These are phyloP conservation scores for Monilinia vaccinii-corymbosi DNA, from an alignment of 2,329 filamentous ascomycete genomes.

Conservation along the genomic window DNA sequence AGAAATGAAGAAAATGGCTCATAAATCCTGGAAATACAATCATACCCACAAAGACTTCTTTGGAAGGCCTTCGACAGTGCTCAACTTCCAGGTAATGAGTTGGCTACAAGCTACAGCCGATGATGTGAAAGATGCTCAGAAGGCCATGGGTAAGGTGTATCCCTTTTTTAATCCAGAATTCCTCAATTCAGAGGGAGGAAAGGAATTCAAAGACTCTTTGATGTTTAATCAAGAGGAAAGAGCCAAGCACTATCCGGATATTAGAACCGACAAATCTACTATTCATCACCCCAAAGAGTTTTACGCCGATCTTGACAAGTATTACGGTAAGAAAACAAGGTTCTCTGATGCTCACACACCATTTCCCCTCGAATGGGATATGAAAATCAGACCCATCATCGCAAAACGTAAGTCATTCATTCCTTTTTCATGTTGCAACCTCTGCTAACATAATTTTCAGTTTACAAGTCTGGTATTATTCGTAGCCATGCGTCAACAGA, in stretches of 20 bases:
- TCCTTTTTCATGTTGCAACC: not conserved
- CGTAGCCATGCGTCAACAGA: constrained; percentile 23
- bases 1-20: constrained; percentile 32
- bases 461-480: constrained; percentile 39
- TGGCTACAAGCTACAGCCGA: constrained; percentile 24
- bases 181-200: constrained; percentile 30
- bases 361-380: constrained; percentile 34
- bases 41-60: constrained; percentile 15
- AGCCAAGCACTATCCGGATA: constrained; percentile 31
- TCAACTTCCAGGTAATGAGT: constrained; percentile 28
- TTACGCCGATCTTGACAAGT: constrained; percentile 28
- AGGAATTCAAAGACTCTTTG: constrained; percentile 30
- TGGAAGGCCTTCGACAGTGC: constrained; percentile 10
- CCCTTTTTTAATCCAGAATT: constrained; percentile 34
- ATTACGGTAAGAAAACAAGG: constrained; percentile 12
- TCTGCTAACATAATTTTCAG: constrained; percentile 17
- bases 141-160: constrained; percentile 31
- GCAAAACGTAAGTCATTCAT: constrained; percentile 28
- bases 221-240: constrained; percentile 35
- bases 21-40: constrained; percentile 24
- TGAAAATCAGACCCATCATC: constrained; percentile 34
- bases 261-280: constrained; percentile 32
- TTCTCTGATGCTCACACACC: constrained; percentile 23
- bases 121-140: constrained; percentile 29
- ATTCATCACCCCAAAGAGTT: constrained; percentile 30